Base-by-base conservation (phyloP, 2,329 filamentous ascomycete genomes). In the Botrytis porri region DNA sequence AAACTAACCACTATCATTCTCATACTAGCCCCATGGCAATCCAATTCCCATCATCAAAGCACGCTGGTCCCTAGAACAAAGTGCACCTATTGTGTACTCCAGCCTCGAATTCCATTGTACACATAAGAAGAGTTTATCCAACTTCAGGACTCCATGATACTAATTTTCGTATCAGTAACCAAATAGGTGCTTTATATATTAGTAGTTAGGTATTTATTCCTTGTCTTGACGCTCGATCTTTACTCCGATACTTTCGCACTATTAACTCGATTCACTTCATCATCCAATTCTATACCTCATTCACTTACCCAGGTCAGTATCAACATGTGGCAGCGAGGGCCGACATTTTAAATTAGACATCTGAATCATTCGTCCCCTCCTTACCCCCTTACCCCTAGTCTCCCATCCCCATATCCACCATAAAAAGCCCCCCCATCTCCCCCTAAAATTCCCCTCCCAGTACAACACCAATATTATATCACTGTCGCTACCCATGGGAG, bases 301-400 rank as follows among this genome's bases (percentile, higher is more conserved):
- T 18, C 14, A 3, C 5, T 8, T 8, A 29, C n/a, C n/a, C 6
- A 54, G 51, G 14, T 54, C 12, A 54, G n/a, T n/a, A 54, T 54
- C 0, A 1, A 29, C 14, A 54, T 54, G 2, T 54, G 25, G 18
- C 14, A 29, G 4, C 48, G 12, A 54, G 10, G 25, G 6, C 48
- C 5, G 5, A 0, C n/a, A 14, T n/a, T 7, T 5, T 16, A 4
- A n/a, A 14, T 14, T 25, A 4, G 48, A 7, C 2, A n/a, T 48
- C 25, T n/a, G 25, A 16, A 4, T n/a, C 2, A 54, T 18, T 16
- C n/a, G 18, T 25, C 25, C 48, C 25, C 43, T 41, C 39, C 12
- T n/a, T 14, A 0, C 25, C 25, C 25, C 25, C 5, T n/a, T n/a
- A n/a, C 12, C 4, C 25, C 48, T 3, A 20, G 4, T n/a, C 3